A percentile compares a stretch with the other conserved stretches of the same genome.
phyloP scores from a whole-genome alignment of 2,329 filamentous ascomycete species.

The Talaromyces marneffei region DNA sequence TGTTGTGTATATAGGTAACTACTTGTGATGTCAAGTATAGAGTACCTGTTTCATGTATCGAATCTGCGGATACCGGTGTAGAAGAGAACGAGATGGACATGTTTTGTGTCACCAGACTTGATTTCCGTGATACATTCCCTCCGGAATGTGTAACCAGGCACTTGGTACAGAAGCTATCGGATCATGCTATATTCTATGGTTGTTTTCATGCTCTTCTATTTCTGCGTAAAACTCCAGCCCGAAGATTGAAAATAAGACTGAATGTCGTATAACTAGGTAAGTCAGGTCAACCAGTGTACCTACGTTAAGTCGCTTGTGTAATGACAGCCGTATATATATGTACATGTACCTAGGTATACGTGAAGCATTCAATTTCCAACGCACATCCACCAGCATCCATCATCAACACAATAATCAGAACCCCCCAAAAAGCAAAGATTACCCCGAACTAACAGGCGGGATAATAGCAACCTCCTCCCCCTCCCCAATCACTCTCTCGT shows the following conservation, averaged over 20 bases:
- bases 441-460: constrained; percentile 45
- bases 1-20: too few relatives aligned
- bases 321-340: neutral
- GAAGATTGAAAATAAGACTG: too few relatives aligned
- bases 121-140: neutral
- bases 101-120: neutral
- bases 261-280: too few relatives aligned
- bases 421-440: neutral
- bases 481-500: constrained; percentile 25
- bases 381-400: neutral
- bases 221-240: too few relatives aligned
- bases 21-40: neutral
- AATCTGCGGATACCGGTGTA: neutral
- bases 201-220: neutral
- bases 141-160: neutral
- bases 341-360: too few relatives aligned
- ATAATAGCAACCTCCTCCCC: constrained; percentile 44
- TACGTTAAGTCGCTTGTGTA: neutral
- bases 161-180: neutral
- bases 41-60: neutral
- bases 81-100: neutral
- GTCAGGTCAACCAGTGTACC: too few relatives aligned
- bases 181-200: neutral
- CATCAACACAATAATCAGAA: neutral
- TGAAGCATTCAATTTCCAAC: too few relatives aligned